Conservation (phyloP, 805 yeast species). For the Starmerella khaoyaiensis region DNA sequence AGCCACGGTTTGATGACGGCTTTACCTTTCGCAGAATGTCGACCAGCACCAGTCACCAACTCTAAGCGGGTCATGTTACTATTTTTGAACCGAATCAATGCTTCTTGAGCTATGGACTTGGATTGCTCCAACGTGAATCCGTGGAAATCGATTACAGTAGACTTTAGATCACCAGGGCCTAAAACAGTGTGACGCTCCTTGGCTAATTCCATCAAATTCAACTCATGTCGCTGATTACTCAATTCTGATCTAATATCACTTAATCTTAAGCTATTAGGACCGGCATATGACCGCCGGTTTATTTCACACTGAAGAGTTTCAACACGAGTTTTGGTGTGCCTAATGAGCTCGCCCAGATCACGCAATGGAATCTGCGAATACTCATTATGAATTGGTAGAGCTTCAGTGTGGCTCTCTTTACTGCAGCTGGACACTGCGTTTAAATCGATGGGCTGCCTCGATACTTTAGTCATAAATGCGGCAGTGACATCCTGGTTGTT, state of each 20-base stretch:
- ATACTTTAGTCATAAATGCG: slow-evolving; percentile 4
- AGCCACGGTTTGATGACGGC: slow-evolving; percentile 17
- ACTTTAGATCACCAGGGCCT: background rate
- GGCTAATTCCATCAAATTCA: slow-evolving; percentile 6
- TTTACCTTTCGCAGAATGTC: slow-evolving; percentile 11
- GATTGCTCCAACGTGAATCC: slow-evolving; percentile 14
- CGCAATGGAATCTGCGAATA: background rate
- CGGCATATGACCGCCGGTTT: background rate
- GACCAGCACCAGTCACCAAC: slow-evolving; percentile 17
- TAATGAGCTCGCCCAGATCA: slow-evolving; percentile 1
- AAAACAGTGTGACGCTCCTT: slow-evolving; percentile 1
- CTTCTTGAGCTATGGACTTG: slow-evolving; percentile 6
- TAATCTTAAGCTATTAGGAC: background rate
- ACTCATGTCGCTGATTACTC: slow-evolving; percentile 1
- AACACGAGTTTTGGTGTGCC: background rate
- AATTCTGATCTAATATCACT: slow-evolving; percentile 1
- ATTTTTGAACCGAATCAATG: background rate
- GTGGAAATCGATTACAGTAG: slow-evolving; percentile 12
- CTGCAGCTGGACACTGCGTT: background rate
- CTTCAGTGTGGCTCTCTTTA: background rate
- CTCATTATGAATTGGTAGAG: background rate
- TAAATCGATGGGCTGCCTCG: slow-evolving; percentile 1
- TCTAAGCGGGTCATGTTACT: slow-evolving; percentile 3
- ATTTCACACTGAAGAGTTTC: background rate
- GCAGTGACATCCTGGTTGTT: slow-evolving; percentile 6